These are phyloP conservation scores for Boletus coccyginus DNA, from an alignment of 768 basidiomycete species.

Conservation along the genomic window DNA sequence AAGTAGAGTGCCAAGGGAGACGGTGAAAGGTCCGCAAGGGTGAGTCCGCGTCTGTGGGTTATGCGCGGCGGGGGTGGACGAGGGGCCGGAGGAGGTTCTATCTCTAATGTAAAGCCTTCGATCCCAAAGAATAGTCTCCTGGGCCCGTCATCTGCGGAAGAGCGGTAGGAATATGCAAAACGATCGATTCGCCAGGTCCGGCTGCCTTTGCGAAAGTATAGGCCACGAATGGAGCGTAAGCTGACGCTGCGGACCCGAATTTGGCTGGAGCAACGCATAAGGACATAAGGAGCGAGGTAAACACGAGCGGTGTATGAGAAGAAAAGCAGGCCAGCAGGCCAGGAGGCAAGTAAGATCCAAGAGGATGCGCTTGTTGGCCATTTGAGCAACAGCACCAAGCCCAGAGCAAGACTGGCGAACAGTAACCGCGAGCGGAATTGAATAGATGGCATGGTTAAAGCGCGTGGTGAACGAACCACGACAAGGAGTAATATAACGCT, in stretches of 20 bases:
- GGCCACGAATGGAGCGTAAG: constrained; percentile 71
- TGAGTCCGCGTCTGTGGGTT: constrained; percentile 41
- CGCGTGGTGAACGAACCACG: constrained; percentile 4
- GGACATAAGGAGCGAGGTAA: constrained; percentile 62
- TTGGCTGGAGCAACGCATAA: constrained; percentile 55
- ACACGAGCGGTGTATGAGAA: constrained; percentile 61
- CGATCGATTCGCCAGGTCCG: constrained; percentile 64
- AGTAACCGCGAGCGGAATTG: constrained; percentile 6
- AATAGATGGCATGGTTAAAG: constrained; percentile 8
- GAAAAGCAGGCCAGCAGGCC: constrained; percentile 49
- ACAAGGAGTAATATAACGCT: neutral
- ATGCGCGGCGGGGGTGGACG: constrained; percentile 17
- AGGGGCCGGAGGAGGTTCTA: constrained; percentile 28
- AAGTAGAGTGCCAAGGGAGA: constrained; percentile 35
- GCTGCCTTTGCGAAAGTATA: constrained; percentile 59
- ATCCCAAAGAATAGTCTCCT: constrained; percentile 62
- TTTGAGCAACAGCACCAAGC: constrained; percentile 9
- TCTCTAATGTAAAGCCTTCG: constrained; percentile 56
- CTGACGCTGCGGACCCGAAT: constrained; percentile 73
- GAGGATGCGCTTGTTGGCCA: constrained; percentile 29
- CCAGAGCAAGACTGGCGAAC: constrained; percentile 12
- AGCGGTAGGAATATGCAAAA: constrained; percentile 56
- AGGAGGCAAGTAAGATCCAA: constrained; percentile 44
- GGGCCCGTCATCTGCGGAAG: constrained; percentile 43
- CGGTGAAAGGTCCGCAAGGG: constrained; percentile 36